Percentiles rank a stretch among this genome's conserved stretches.
phyloP scores from a whole-genome alignment of 2,329 filamentous ascomycete genomes.

The Sclerotinia sclerotiorum region DNA sequence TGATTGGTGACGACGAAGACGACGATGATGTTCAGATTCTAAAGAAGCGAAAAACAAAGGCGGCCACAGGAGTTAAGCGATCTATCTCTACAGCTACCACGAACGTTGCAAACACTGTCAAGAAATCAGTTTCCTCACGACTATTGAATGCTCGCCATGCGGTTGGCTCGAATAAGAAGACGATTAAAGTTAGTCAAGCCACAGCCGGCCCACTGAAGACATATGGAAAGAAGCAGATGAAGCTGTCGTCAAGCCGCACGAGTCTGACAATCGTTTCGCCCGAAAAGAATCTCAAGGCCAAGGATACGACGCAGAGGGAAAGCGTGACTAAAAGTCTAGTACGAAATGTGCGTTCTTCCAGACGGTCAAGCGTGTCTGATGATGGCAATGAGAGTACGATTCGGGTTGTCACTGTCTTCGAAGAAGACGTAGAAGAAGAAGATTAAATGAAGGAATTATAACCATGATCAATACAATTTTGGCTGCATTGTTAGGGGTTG shows the following conservation, averaged over 20 bases:
- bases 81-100: slow-evolving; percentile 39
- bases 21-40: slow-evolving; percentile 31
- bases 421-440: slow-evolving; percentile 19
- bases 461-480: slow-evolving; percentile 9
- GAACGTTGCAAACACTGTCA: slow-evolving; percentile 43
- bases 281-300: slow-evolving; percentile 24
- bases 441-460: slow-evolving; percentile 14
- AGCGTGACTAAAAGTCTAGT: slow-evolving; percentile 27
- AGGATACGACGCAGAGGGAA: slow-evolving; percentile 24
- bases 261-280: slow-evolving; percentile 32
- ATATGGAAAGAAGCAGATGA: slow-evolving; percentile 33
- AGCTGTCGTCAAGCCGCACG: slow-evolving; percentile 32
- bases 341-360: slow-evolving; percentile 27
- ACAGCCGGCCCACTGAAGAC: slow-evolving; percentile 34
- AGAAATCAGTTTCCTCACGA: slow-evolving; percentile 42
- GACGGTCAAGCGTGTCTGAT: slow-evolving; percentile 11
- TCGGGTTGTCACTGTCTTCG: slow-evolving; percentile 28
- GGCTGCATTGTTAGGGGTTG: slow-evolving; percentile 15
- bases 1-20: slow-evolving; percentile 44
- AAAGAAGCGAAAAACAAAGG: slow-evolving; percentile 52
- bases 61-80: slow-evolving; percentile 42
- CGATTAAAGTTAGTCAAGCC: slow-evolving; percentile 26
- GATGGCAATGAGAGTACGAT: slow-evolving; percentile 31
- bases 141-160: slow-evolving; percentile 31
- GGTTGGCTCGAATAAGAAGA: slow-evolving; percentile 27